A percentile compares a stretch with the other conserved stretches of the same genome.
These are phyloP conservation scores for Prasinococcaceae sp. DNA, from an alignment of 139 green algal genomes.

Conservation along the genomic window DNA sequence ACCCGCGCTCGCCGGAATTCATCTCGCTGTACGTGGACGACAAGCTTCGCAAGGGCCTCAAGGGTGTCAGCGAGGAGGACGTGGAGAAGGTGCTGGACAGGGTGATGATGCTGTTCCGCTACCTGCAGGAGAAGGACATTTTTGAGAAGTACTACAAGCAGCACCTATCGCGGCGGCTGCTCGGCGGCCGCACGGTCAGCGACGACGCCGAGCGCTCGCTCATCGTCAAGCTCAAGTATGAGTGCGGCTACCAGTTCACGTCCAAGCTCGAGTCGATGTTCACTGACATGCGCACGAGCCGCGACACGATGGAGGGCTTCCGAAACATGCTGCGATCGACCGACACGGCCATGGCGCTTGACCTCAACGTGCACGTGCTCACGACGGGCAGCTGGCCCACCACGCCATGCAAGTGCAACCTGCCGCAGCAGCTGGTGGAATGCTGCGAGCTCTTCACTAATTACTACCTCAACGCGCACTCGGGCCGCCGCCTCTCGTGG, in stretches of 20 bases:
- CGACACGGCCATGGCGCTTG: background rate
- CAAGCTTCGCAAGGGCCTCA: conserved; percentile 59
- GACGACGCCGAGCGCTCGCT: conserved; percentile 78
- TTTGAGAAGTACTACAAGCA: conserved; percentile 99
- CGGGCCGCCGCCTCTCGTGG: conserved; percentile 80
- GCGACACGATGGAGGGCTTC: conserved; percentile 75
- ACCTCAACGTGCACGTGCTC: conserved; percentile 45
- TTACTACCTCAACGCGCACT: conserved; percentile 68
- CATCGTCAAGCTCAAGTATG: conserved; percentile 92
- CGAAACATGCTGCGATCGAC: conserved; percentile 1
- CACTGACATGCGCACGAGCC: conserved; percentile 86
- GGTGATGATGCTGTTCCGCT: conserved; percentile 35
- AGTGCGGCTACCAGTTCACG: conserved; percentile 98
- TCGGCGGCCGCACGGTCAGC: conserved; percentile 46
- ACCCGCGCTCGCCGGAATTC: conserved; percentile 75
- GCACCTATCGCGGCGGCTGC: conserved; percentile 87
- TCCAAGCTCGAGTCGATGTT: conserved; percentile 98
- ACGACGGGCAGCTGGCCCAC: conserved; percentile 90
- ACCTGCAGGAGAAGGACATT: conserved; percentile 92
- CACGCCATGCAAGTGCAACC: conserved; percentile 48
- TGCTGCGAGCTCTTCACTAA: conserved; percentile 54
- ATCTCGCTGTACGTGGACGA: conserved; percentile 95
- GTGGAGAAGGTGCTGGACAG: conserved; percentile 82
- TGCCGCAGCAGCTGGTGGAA: conserved; percentile 66
- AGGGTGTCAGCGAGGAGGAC: conserved; percentile 59